Evolutionary conservation across 495 filamentous ascomycete genomes (phyloP).

Genomic region (Friedmanniomyces simplex): DNA sequence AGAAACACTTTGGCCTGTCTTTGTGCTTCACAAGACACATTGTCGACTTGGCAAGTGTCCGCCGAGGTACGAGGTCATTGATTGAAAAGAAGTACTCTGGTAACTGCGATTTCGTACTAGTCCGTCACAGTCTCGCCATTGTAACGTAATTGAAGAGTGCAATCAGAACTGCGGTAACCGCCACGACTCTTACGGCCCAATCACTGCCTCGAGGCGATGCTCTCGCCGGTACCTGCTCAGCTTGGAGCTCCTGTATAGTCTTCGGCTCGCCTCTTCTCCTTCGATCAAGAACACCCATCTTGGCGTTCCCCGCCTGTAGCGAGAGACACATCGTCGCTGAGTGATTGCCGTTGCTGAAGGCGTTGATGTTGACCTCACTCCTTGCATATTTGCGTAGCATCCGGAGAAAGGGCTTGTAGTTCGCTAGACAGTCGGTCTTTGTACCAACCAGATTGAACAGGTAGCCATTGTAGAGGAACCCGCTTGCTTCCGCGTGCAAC

Average conservation of each 20-base stretch:
- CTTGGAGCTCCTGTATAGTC: slow-evolving; percentile 8
- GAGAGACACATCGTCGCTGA: slow-evolving; percentile 21
- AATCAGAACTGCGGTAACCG: background rate
- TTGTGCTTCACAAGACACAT: background rate
- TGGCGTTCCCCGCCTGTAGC: slow-evolving; percentile 12
- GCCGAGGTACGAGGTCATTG: background rate
- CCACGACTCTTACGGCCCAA: background rate
- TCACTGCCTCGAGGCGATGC: background rate
- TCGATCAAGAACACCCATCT: slow-evolving; percentile 6
- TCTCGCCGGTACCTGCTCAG: background rate
- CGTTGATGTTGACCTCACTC: slow-evolving; percentile 10
- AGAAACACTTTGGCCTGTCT: background rate
- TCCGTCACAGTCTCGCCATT: background rate
- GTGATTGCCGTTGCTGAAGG: slow-evolving; percentile 22
- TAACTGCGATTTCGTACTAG: background rate
- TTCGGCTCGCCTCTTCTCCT: slow-evolving; percentile 15
- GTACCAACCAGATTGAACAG: slow-evolving; percentile 20
- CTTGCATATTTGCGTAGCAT: slow-evolving; percentile 14
- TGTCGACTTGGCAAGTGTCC: background rate
- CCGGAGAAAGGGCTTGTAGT: slow-evolving; percentile 11
- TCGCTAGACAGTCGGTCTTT: slow-evolving; percentile 12
- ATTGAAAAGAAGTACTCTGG: background rate
- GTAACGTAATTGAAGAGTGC: background rate
- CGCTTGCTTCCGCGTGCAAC: slow-evolving; percentile 11
- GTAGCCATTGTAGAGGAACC: slow-evolving; percentile 17